Conservation (phyloP, 2,329 filamentous ascomycete species). For the Thermothelomyces thermophilus region DNA sequence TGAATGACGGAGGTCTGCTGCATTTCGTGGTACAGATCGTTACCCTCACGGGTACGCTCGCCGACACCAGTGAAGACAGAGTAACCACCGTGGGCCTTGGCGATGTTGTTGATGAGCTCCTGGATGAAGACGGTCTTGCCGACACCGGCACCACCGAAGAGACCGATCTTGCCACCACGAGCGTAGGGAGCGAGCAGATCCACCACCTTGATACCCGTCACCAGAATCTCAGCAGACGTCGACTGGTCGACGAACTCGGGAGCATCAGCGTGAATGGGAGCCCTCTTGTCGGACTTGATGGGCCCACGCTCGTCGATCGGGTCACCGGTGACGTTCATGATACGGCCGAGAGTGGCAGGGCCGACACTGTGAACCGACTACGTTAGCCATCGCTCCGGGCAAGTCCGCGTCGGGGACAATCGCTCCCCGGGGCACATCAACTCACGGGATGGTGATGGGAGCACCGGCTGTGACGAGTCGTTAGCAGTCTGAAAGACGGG, state of each 20-base stretch:
- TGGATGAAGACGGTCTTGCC: conserved; percentile 99
- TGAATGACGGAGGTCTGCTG: conserved; percentile 99
- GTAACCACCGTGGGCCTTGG: conserved; percentile 99
- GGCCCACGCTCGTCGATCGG: conserved; percentile 99
- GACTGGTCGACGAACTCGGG: conserved; percentile 93
- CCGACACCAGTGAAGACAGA: conserved; percentile 99
- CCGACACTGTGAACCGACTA: conserved; percentile 48
- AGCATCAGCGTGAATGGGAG: conserved; percentile 90
- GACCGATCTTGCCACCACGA: conserved; percentile 99
- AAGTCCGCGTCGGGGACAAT: not conserved
- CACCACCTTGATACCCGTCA: conserved; percentile 99
- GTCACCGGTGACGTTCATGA: conserved; percentile 99
- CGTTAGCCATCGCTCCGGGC: conserved; percentile 15
- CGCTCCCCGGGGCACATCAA: conserved; percentile 2
- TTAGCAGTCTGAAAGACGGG: conserved; percentile 15
- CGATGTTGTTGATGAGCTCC: conserved; percentile 99
- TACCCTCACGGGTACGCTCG: conserved; percentile 99
- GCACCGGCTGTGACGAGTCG: conserved; percentile 54
- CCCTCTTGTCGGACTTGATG: conserved; percentile 83
- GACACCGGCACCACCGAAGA: conserved; percentile 99
- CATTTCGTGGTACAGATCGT: conserved; percentile 99
- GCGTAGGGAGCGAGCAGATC: conserved; percentile 98
- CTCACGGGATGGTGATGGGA: conserved; percentile 72
- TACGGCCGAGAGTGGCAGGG: conserved; percentile 87
- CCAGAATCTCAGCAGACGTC: conserved; percentile 89